These are phyloP conservation scores for Fusarium algeriense DNA, from an alignment of 2,329 filamentous ascomycete genomes.

Conservation along the genomic window DNA sequence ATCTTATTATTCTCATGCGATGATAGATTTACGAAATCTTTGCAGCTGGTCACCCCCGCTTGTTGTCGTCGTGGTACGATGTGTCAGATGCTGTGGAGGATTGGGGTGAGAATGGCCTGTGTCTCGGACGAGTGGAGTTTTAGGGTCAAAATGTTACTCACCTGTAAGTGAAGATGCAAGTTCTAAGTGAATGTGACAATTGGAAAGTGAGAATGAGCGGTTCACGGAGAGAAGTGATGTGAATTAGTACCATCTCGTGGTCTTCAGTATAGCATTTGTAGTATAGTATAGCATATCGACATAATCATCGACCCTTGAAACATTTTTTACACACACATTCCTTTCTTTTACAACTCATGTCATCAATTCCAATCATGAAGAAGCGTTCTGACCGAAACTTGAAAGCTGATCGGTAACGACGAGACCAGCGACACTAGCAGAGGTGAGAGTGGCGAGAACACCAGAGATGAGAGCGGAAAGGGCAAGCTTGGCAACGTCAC, in stretches of 20 bases:
- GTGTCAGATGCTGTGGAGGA: background rate
- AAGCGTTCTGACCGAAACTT: slow-evolving; percentile 17
- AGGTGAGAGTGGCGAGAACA: slow-evolving; percentile 82
- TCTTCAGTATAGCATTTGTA: slow-evolving; percentile 29
- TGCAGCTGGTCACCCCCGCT: background rate
- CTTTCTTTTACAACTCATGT: slow-evolving; percentile 21
- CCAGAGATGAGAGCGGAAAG: slow-evolving; percentile 83
- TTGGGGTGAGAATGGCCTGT: slow-evolving; percentile 14
- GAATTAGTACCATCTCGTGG: slow-evolving; percentile 28
- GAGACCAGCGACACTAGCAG: slow-evolving; percentile 82
- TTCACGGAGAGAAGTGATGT: background rate
- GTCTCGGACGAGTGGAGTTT: slow-evolving; percentile 14
- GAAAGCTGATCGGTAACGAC: slow-evolving; percentile 68
- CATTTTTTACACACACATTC: background rate
- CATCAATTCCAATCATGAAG: slow-evolving; percentile 3
- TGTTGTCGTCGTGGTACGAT: slow-evolving; percentile 7
- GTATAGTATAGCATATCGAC: slow-evolving; percentile 25
- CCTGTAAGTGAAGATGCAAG: background rate
- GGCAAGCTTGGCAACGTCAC: slow-evolving; percentile 81
- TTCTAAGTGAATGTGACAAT: background rate
- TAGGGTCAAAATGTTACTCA: background rate
- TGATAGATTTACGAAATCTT: background rate
- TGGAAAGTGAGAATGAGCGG: background rate
- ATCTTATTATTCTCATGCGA: slow-evolving; percentile 5
- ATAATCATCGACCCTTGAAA: slow-evolving; percentile 15